phyloP scores from a whole-genome alignment of 176 grass and related monocot species.

The Avena eriantha region DNA sequence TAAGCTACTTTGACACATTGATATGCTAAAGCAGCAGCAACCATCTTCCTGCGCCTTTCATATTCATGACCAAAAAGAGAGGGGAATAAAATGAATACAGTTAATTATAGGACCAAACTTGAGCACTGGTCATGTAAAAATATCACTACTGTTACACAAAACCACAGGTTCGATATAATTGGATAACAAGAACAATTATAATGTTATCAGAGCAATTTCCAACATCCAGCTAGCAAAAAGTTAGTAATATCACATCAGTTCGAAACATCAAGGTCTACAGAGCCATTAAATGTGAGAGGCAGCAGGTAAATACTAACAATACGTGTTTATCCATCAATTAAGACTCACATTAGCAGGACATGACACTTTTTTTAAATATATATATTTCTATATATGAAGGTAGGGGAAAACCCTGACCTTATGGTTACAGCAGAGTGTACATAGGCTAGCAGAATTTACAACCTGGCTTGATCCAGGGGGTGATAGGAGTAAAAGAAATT shows the following conservation, averaged over 20 bases:
- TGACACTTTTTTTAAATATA: too few relatives aligned
- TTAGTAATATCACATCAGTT: not conserved
- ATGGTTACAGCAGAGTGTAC: too few relatives aligned
- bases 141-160: not conserved
- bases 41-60: constrained; percentile 64
- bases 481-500: too few relatives aligned
- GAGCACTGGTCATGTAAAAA: not conserved
- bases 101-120: constrained; percentile 25
- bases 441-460: too few relatives aligned
- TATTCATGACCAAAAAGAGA: constrained; percentile 73
- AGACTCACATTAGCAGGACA: not conserved
- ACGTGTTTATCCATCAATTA: not conserved
- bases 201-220: not conserved
- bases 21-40: constrained; percentile 75
- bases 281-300: not conserved
- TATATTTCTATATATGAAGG: too few relatives aligned
- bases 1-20: constrained; percentile 87
- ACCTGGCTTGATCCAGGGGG: too few relatives aligned
- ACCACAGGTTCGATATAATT: not conserved
- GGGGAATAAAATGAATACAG: not conserved
- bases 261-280: not conserved
- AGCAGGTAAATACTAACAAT: not conserved
- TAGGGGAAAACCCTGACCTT: too few relatives aligned
- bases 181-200: constrained; percentile 32
- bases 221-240: constrained; percentile 23